These are phyloP conservation scores for Diaporthe batatas DNA, from an alignment of 2,329 filamentous ascomycete species.

Conservation along the genomic window DNA sequence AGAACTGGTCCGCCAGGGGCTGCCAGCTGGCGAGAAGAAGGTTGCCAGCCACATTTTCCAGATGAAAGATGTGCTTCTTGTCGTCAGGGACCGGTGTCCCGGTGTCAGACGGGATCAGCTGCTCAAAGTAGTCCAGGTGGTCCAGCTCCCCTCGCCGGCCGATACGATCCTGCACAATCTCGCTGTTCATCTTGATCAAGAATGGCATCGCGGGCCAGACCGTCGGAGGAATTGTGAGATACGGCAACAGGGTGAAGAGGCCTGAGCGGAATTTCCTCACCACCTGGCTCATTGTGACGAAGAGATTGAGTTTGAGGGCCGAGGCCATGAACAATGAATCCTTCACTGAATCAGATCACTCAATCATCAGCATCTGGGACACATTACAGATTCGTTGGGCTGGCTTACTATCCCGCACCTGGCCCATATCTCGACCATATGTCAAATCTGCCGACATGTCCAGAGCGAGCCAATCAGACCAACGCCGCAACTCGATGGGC, in stretches of 20 bases:
- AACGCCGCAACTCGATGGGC: slow-evolving; percentile 34
- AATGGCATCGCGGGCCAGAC: slow-evolving; percentile 18
- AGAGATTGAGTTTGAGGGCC: slow-evolving; percentile 34
- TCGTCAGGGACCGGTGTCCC: neutral
- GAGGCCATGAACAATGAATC: slow-evolving; percentile 23
- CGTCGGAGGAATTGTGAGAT: slow-evolving; percentile 36
- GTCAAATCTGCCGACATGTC: slow-evolving; percentile 42
- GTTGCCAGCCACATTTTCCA: slow-evolving; percentile 38
- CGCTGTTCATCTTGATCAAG: slow-evolving; percentile 27
- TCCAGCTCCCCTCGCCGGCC: slow-evolving; percentile 6
- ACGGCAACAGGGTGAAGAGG: slow-evolving; percentile 34
- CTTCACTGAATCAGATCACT: slow-evolving; percentile 6
- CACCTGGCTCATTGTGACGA: slow-evolving; percentile 35
- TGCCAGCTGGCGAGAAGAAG: slow-evolving; percentile 23
- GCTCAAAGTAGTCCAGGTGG: slow-evolving; percentile 41
- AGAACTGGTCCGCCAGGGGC: slow-evolving; percentile 14
- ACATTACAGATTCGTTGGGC: neutral
- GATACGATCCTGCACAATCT: slow-evolving; percentile 9
- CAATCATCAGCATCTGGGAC: neutral
- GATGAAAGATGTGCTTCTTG: slow-evolving; percentile 36
- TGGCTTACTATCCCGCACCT: slow-evolving; percentile 39
- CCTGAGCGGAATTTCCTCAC: slow-evolving; percentile 29
- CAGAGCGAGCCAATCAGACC: slow-evolving; percentile 42
- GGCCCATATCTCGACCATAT: slow-evolving; percentile 30
- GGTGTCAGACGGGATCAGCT: slow-evolving; percentile 16